phyloP scores from a whole-genome alignment of 1,139 yeast species.

The Kodamaea derodonti region DNA sequence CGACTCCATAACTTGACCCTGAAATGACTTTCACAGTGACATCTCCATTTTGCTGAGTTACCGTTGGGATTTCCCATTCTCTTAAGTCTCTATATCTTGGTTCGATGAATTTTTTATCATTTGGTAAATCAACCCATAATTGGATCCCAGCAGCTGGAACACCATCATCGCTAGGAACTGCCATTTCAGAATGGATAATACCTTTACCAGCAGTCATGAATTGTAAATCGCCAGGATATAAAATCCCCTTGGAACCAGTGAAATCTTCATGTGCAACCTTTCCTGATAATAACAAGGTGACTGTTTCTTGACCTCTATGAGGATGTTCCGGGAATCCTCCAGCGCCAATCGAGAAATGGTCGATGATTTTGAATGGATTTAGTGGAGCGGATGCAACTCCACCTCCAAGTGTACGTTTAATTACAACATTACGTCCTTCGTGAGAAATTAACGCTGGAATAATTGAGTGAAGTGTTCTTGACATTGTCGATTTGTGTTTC shows the following conservation, averaged over 20 bases:
- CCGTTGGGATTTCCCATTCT: conserved; percentile 64
- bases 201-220: conserved; percentile 96
- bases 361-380: conserved; percentile 81
- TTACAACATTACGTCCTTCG: neutral
- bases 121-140: conserved; percentile 89
- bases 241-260: conserved; percentile 76
- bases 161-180: conserved; percentile 60
- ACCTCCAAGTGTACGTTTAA: conserved; percentile 1
- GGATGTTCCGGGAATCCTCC: conserved; percentile 90
- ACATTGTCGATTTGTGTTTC: too few relatives aligned
- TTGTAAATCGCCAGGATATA: conserved; percentile 84
- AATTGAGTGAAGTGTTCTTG: neutral
- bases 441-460: neutral
- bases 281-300: conserved; percentile 71
- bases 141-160: conserved; percentile 69
- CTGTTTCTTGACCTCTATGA: conserved; percentile 88
- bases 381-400: conserved; percentile 15
- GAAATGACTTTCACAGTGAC: conserved; percentile 70
- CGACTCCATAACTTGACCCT: conserved; percentile 73
- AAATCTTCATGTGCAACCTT: conserved; percentile 88
- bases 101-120: conserved; percentile 56
- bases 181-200: conserved; percentile 83
- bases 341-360: conserved; percentile 56
- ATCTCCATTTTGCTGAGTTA: conserved; percentile 62
- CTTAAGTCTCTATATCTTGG: conserved; percentile 83